These are phyloP conservation scores for Helianthus annuus DNA, from an alignment of 129 eudicot genomes.

Conservation along the genomic window DNA sequence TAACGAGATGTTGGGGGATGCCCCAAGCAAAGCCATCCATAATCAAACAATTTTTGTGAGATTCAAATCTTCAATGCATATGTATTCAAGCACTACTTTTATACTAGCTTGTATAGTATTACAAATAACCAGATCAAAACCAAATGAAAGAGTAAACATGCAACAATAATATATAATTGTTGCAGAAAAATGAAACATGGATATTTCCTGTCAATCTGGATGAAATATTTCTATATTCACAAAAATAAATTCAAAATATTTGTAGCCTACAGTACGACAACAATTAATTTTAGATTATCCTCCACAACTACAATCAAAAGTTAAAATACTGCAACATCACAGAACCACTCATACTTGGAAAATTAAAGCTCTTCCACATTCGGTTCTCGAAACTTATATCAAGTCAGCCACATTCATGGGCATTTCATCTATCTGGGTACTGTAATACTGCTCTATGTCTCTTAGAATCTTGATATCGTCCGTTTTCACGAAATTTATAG, in stretches of 20 bases:
- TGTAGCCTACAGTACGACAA: conserved; percentile 25
- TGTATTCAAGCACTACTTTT: no score
- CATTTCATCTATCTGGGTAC: conserved; percentile 97
- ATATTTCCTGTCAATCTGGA: conserved; percentile 2
- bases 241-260: conserved; percentile 20
- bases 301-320: conserved; percentile 25
- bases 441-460: conserved; percentile 97
- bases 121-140: not conserved
- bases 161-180: conserved; percentile 8
- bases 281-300: conserved; percentile 11
- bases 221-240: conserved; percentile 29
- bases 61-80: no score
- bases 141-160: not conserved
- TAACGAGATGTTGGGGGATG: no score
- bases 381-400: conserved; percentile 35
- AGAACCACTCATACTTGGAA: conserved; percentile 20
- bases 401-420: conserved; percentile 96
- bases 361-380: conserved; percentile 15
- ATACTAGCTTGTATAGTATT: no score
- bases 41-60: no score
- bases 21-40: no score
- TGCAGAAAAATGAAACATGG: conserved; percentile 1
- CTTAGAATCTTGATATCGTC: conserved; percentile 89
- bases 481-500: conserved; percentile 87
- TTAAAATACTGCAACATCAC: conserved; percentile 25